Evolutionary conservation across 805 yeast species (phyloP).

Genomic region (Wickerhamomyces rabaulensis): DNA sequence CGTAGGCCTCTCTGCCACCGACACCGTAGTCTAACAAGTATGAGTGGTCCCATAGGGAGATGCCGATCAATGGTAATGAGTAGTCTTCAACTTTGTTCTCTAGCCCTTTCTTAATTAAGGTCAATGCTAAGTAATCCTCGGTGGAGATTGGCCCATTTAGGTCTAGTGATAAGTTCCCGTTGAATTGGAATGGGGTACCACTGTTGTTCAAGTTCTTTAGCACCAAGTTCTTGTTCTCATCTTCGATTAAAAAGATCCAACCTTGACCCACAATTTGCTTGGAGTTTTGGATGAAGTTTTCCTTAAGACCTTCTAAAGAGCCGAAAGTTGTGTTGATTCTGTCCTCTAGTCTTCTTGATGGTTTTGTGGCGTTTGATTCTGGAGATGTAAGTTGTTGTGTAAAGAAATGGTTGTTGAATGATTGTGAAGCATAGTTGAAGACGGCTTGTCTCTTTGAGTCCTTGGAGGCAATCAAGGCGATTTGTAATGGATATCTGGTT

Average conservation of each 20-base stretch:
- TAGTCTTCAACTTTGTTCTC: slow-evolving; percentile 44
- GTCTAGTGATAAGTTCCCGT: slow-evolving; percentile 68
- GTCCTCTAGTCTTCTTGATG: slow-evolving; percentile 31
- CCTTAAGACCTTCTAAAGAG: slow-evolving; percentile 18
- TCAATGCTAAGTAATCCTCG: slow-evolving; percentile 44
- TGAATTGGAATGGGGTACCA: slow-evolving; percentile 66
- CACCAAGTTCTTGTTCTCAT: slow-evolving; percentile 50
- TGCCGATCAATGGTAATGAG: slow-evolving; percentile 68
- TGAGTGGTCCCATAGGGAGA: slow-evolving; percentile 89
- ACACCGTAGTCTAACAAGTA: slow-evolving; percentile 82
- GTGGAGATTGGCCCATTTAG: slow-evolving; percentile 65
- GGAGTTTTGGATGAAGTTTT: slow-evolving; percentile 10
- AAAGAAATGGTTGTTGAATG: slow-evolving; percentile 88
- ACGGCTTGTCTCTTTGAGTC: slow-evolving; percentile 58
- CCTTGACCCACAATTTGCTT: slow-evolving; percentile 51
- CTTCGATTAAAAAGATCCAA: slow-evolving; percentile 70
- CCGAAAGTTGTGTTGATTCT: slow-evolving; percentile 35
- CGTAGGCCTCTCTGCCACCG: slow-evolving; percentile 61
- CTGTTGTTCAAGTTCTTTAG: slow-evolving; percentile 59
- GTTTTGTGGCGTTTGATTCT: slow-evolving; percentile 21
- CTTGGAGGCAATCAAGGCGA: slow-evolving; percentile 60
- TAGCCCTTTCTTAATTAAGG: slow-evolving; percentile 36
- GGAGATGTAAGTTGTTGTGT: slow-evolving; percentile 50
- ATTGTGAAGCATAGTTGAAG: slow-evolving; percentile 88
- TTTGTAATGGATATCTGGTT: slow-evolving; percentile 67